These are phyloP conservation scores for Murraya paniculata DNA, from an alignment of 345 rosid genomes.

Conservation along the genomic window DNA sequence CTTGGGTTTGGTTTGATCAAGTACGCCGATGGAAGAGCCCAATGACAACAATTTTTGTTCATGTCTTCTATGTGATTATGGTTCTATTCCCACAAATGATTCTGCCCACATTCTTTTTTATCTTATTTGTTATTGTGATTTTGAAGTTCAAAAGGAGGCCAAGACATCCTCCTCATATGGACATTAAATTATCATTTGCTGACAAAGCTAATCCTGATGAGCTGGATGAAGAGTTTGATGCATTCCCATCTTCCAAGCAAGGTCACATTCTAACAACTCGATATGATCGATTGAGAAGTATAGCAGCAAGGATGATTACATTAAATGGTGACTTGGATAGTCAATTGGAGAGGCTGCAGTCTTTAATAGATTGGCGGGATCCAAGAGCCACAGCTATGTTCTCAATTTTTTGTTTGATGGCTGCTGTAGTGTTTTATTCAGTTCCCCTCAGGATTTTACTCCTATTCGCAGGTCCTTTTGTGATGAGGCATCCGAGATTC, in stretches of 20 bases:
- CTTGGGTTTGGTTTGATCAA: constrained; percentile 37
- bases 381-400: constrained; percentile 39
- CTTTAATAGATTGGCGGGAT: constrained; percentile 37
- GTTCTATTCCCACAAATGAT: constrained; percentile 22
- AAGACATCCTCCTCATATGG: constrained; percentile 44
- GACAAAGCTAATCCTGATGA: constrained; percentile 33
- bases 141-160: constrained; percentile 32
- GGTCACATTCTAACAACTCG: constrained; percentile 29
- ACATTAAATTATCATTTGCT: constrained; percentile 33
- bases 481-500: constrained; percentile 21
- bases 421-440: background rate
- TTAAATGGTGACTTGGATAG: constrained; percentile 41
- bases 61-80: constrained; percentile 8
- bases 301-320: constrained; percentile 33
- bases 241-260: constrained; percentile 38
- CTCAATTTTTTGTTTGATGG: constrained; percentile 21
- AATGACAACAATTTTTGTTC: constrained; percentile 18
- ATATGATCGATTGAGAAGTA: constrained; percentile 47
- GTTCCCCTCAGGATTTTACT: constrained; percentile 10
- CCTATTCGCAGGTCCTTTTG: background rate
- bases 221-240: constrained; percentile 51
- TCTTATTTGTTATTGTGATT: constrained; percentile 19
- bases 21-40: constrained; percentile 41
- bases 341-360: constrained; percentile 34
- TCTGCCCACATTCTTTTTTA: constrained; percentile 24